Conservation (phyloP, 140 eudicot genomes). For the Oenanthe javanica region DNA sequence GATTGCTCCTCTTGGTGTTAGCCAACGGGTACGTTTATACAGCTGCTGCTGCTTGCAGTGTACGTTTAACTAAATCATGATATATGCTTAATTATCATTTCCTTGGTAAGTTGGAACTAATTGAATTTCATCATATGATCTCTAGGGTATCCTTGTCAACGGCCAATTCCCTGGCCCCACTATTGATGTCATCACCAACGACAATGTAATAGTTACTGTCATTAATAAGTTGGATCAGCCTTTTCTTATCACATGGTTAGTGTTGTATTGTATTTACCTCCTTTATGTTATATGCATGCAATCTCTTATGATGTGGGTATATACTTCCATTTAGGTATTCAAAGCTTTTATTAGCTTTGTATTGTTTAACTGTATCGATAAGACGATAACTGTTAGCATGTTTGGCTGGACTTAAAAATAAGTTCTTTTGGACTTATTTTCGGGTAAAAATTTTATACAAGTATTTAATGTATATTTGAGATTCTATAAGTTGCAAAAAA, state of each 20-base stretch:
- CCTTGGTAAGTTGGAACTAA: too few species aligned
- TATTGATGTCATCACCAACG: slow-evolving; percentile 61
- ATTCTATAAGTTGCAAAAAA: too few species aligned
- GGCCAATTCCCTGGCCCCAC: slow-evolving; percentile 84
- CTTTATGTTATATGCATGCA: neutral
- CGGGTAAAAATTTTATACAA: too few species aligned
- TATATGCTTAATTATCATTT: neutral
- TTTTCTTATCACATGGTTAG: slow-evolving; percentile 75
- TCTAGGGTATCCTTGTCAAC: slow-evolving; percentile 75
- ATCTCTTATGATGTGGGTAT: neutral
- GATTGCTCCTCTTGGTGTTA: slow-evolving; percentile 59
- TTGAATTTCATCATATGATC: neutral
- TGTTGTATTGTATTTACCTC: neutral
- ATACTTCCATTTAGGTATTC: neutral
- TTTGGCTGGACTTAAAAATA: too few species aligned
- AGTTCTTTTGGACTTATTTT: too few species aligned
- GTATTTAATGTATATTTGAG: too few species aligned
- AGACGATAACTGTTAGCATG: too few species aligned
- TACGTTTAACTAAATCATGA: neutral
- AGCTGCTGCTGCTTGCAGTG: neutral
- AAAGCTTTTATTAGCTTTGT: neutral
- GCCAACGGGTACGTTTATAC: slow-evolving; percentile 45
- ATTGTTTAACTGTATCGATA: neutral
- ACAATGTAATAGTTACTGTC: slow-evolving; percentile 61
- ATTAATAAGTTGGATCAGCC: slow-evolving; percentile 76